Base-by-base conservation (phyloP, 768 basidiomycete species). In the Floccularia luteovirens region DNA sequence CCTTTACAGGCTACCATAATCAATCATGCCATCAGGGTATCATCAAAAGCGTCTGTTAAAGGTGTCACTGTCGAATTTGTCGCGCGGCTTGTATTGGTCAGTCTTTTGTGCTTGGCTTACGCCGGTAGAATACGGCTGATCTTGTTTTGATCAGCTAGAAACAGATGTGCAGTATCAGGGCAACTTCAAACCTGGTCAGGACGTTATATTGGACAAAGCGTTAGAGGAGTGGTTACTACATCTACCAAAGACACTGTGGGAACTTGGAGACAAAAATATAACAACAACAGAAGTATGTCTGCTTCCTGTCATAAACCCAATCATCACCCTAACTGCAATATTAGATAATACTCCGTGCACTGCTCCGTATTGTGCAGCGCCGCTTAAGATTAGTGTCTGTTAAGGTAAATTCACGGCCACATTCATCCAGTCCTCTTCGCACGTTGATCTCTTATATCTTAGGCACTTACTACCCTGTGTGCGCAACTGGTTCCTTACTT, bases 191-290 rank as follows among this genome's bases (percentile, higher is more conserved):
- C 46, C 69, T 16, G 61, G 57, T 24, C 42, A 48, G 6, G 50
- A 52, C 35, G 39, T 48, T 34, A 54, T 49, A 36, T 47, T 58
- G 41, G 45, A 54, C 47, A 43, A 49, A 23, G 66, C 59, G 38
- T 58, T 82, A 27, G 61, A 68, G 37, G 71, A 71, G 16, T 96
- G 92, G 90, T 47, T 90, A 13, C 56, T 71, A 20, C 77, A 84
- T 47, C 70, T 96, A 31, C 90, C 92, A 0, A 82, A 77, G 58
- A 70, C 72, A 4, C 64, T 97, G 3, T 97, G 93, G 93, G 92
- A 97, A 57, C 58, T 85, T 7, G 82, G 83, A 2, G 59, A 58
- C 7, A 72, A 59, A 39, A 75, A 88, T 53, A 54, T 72, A 13
- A 48, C 57, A 1, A 61, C 72, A 3, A 79, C 81, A 0, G 78